Percentiles rank a stretch among this genome's conserved stretches.
These are phyloP conservation scores for Actinidia polygama DNA, from an alignment of 179 eudicot genomes.

Conservation along the genomic window DNA sequence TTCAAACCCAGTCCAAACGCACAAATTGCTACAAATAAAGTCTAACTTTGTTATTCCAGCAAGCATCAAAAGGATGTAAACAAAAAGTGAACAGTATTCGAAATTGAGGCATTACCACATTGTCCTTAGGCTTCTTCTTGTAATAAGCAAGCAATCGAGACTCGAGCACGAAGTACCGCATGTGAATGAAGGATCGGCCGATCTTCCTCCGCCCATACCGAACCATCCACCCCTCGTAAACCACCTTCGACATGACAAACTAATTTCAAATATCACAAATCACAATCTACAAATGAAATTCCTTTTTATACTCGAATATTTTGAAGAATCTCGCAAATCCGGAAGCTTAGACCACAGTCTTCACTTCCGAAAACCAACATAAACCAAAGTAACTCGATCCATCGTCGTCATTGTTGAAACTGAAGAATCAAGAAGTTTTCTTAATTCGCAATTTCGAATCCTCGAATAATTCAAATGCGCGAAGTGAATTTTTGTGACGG, in stretches of 20 bases:
- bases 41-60: not conserved
- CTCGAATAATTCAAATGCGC: not conserved
- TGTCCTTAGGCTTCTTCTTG: conserved; percentile 92
- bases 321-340: not conserved
- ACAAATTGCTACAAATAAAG: not conserved
- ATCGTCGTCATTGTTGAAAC: not conserved
- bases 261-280: no score
- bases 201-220: conserved; percentile 92
- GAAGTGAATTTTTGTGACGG: not conserved
- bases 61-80: not conserved
- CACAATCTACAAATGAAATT: no score
- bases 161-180: conserved; percentile 96
- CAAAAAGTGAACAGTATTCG: not conserved
- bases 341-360: conserved; percentile 15
- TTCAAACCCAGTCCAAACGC: not conserved
- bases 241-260: conserved; percentile 63
- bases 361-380: conserved; percentile 14
- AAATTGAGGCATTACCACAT: conserved; percentile 59
- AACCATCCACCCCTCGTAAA: conserved; percentile 99
- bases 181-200: conserved; percentile 92
- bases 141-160: conserved; percentile 87
- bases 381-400: conserved; percentile 9
- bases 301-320: no score
- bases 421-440: not conserved
- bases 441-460: not conserved